phyloP scores from a whole-genome alignment of 2,329 filamentous ascomycete genomes.

The Diaporthe citriasiana region DNA sequence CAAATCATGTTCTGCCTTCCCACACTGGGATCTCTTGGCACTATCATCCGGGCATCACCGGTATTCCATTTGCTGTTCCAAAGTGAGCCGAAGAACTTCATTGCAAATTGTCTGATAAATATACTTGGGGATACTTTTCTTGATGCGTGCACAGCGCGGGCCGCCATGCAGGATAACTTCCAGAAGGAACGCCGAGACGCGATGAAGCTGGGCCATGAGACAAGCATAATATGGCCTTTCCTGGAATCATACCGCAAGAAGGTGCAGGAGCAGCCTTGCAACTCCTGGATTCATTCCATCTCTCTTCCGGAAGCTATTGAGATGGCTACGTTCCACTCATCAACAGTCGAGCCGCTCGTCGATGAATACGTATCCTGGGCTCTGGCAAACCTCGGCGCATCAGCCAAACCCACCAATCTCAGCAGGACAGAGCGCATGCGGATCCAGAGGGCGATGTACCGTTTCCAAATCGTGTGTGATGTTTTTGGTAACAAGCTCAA shows the following conservation, averaged over 20 bases:
- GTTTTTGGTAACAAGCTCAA: constrained; percentile 9
- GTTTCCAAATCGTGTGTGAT: constrained; percentile 17
- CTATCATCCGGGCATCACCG: not conserved
- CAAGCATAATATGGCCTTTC: constrained; percentile 9
- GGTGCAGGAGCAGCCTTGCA: not conserved
- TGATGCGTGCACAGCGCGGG: constrained; percentile 8
- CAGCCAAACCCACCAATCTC: not conserved
- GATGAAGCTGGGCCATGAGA: not conserved
- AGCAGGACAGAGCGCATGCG: not conserved
- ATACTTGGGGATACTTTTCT: not conserved
- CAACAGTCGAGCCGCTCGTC: constrained; percentile 15
- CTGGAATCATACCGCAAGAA: not conserved
- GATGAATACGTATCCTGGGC: constrained; percentile 13
- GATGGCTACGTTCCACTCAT: not conserved
- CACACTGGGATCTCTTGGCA: constrained; percentile 11
- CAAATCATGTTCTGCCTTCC: constrained; percentile 20
- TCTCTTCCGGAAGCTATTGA: not conserved
- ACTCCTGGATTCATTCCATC: not conserved
- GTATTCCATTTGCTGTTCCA: not conserved
- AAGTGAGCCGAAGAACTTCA: constrained; percentile 8
- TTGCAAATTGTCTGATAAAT: not conserved
- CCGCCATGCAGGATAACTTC: constrained; percentile 3
- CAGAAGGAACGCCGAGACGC: not conserved
- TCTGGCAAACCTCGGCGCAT: not conserved
- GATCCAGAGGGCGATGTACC: constrained; percentile 16